Percentiles rank a stretch among this genome's conserved stretches.
Conservation (phyloP, 768 basidiomycete genomes). For the Podaxis sp. region DNA sequence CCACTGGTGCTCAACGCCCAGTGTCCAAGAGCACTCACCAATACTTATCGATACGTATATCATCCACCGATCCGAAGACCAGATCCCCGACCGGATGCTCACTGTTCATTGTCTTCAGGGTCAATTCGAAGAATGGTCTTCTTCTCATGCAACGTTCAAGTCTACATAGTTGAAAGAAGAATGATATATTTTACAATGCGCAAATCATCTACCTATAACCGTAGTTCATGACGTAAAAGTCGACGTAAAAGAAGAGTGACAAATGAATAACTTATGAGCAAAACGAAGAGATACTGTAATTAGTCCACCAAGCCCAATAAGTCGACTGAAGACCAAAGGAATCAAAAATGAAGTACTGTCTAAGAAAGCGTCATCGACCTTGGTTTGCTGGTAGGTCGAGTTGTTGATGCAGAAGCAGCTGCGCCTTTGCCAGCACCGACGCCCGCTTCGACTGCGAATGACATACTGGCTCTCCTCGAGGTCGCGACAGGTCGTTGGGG, state of each 20-base stretch:
- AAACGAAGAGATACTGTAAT: not conserved
- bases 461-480: slow-evolving; percentile 16
- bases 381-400: slow-evolving; percentile 1
- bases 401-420: not conserved
- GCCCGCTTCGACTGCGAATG: slow-evolving; percentile 10
- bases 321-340: not conserved
- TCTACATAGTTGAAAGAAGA: not conserved
- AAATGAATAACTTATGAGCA: slow-evolving; percentile 11
- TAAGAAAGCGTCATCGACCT: slow-evolving; percentile 14
- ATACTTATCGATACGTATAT: too few species aligned
- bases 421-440: slow-evolving; percentile 8
- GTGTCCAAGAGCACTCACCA: too few species aligned
- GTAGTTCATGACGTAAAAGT: not conserved
- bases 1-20: too few species aligned
- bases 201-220: not conserved
- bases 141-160: too few species aligned
- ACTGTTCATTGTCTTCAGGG: too few species aligned
- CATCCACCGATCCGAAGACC: too few species aligned
- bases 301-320: slow-evolving; percentile 1
- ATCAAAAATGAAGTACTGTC: not conserved
- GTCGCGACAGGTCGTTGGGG: slow-evolving; percentile 8
- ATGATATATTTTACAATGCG: not conserved
- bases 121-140: too few species aligned
- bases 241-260: not conserved
- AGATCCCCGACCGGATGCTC: too few species aligned